Evolutionary conservation across 2,329 filamentous ascomycete species (phyloP).

Genomic region (Massarina eburnea): DNA sequence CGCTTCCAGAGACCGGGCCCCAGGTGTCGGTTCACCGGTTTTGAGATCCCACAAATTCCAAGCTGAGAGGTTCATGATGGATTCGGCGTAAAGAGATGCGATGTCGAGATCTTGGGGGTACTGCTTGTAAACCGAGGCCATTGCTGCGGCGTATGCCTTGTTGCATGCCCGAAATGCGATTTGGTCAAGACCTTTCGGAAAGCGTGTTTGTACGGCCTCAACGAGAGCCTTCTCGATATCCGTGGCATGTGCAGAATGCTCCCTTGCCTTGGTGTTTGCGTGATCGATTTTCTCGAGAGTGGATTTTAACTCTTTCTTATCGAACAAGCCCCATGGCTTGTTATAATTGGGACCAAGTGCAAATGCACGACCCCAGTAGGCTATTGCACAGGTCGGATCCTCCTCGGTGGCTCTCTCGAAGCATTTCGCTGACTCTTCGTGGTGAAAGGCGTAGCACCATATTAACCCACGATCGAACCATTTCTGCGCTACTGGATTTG

Average conservation of each 20-base stretch:
- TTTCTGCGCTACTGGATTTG: constrained; percentile 54
- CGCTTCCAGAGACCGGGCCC: constrained; percentile 60
- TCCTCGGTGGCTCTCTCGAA: constrained; percentile 61
- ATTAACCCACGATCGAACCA: constrained; percentile 75
- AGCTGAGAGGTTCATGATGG: constrained; percentile 66
- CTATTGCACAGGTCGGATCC: constrained; percentile 62
- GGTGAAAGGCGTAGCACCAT: constrained; percentile 77
- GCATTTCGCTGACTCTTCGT: constrained; percentile 68
- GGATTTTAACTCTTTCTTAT: constrained; percentile 58
- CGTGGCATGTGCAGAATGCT: constrained; percentile 31
- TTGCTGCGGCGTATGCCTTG: constrained; percentile 61
- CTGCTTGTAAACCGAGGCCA: constrained; percentile 56
- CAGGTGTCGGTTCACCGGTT: constrained; percentile 58
- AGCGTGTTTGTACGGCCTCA: constrained; percentile 54
- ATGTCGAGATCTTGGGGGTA: constrained; percentile 64
- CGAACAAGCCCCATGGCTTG: constrained; percentile 75
- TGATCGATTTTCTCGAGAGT: constrained; percentile 53
- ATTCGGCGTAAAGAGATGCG: constrained; percentile 64
- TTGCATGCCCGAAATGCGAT: constrained; percentile 57
- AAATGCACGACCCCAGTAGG: constrained; percentile 70
- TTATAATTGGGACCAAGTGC: constrained; percentile 76
- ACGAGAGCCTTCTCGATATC: constrained; percentile 65
- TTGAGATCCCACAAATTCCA: constrained; percentile 66
- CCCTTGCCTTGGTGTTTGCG: constrained; percentile 50
- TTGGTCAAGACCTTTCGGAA: constrained; percentile 49